phyloP scores from a whole-genome alignment of 2,329 filamentous ascomycete genomes.

The Coniochaeta sp. region DNA sequence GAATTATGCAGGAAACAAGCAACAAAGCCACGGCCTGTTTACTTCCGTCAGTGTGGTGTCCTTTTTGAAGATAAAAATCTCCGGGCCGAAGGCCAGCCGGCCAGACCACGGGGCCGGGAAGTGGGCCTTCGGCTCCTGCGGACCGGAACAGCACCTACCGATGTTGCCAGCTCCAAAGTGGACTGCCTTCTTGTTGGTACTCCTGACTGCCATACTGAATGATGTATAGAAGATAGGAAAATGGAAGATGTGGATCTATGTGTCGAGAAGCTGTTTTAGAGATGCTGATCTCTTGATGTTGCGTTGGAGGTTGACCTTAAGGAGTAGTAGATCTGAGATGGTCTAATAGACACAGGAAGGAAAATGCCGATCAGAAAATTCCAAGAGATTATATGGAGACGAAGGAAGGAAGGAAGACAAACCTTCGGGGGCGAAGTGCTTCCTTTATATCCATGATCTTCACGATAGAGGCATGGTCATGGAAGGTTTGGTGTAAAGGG shows the following conservation, averaged over 20 bases:
- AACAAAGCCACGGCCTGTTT: conserved; percentile 65
- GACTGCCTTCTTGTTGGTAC: conserved; percentile 56
- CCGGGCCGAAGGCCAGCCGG: not conserved
- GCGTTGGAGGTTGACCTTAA: not conserved
- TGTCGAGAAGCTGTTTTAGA: no score
- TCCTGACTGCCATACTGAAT: conserved; percentile 7
- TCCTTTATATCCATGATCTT: not conserved
- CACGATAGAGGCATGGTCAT: not conserved
- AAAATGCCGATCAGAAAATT: not conserved
- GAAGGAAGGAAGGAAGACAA: not conserved
- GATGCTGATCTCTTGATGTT: not conserved
- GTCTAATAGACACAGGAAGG: not conserved
- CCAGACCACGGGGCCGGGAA: not conserved
- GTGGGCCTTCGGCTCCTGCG: not conserved
- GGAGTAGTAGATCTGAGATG: not conserved
- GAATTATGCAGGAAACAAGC: conserved; percentile 91
- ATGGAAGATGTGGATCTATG: not conserved
- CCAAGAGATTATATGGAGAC: not conserved
- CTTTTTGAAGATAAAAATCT: not conserved
- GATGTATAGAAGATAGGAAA: not conserved
- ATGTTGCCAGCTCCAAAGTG: conserved; percentile 87
- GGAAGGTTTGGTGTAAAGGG: not conserved
- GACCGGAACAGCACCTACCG: conserved; percentile 34
- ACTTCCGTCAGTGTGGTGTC: conserved; percentile 1
- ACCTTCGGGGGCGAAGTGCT: not conserved